A percentile compares a stretch with the other conserved stretches of the same genome.
Evolutionary conservation across 1,139 yeast genomes (phyloP).

Genomic region (Blastobotrys apis): DNA sequence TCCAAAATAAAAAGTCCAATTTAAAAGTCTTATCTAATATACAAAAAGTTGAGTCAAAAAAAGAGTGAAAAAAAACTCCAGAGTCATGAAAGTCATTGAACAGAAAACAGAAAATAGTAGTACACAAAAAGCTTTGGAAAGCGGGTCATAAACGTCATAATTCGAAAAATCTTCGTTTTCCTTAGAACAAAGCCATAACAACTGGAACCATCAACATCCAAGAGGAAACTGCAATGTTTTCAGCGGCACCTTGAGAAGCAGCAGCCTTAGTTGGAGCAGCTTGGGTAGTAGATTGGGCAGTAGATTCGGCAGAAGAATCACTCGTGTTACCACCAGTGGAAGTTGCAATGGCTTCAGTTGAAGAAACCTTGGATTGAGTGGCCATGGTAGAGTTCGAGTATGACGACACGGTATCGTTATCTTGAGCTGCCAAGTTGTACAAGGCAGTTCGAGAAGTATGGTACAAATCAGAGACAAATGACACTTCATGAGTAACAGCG

Average conservation of each 20-base stretch:
- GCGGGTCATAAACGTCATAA: conserved; percentile 2
- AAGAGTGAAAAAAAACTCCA: too few relatives aligned
- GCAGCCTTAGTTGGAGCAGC: not conserved
- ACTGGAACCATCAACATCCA: not conserved
- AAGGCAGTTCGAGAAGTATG: conserved; percentile 25
- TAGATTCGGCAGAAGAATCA: too few relatives aligned
- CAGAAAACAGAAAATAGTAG: not conserved
- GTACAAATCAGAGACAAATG: conserved; percentile 21
- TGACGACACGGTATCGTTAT: too few relatives aligned
- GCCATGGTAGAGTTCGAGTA: too few relatives aligned
- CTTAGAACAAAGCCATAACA: conserved; percentile 5
- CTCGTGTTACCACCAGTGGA: not conserved
- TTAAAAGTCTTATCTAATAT: conserved; percentile 10
- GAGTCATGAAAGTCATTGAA: too few relatives aligned
- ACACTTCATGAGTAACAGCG: conserved; percentile 16
- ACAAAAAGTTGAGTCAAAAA: conserved; percentile 3
- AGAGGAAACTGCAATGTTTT: not conserved
- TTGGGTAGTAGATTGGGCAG: not conserved
- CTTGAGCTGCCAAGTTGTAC: conserved; percentile 24
- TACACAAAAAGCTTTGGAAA: not conserved
- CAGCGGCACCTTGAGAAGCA: not conserved
- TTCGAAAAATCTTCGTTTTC: too few relatives aligned
- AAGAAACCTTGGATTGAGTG: too few relatives aligned
- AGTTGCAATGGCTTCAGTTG: conserved; percentile 3
- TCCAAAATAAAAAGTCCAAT: too few relatives aligned